A percentile compares a stretch with the other conserved stretches of the same genome.
phyloP scores from a whole-genome alignment of 1,284 basidiomycete species.

The Trametes polyzona region DNA sequence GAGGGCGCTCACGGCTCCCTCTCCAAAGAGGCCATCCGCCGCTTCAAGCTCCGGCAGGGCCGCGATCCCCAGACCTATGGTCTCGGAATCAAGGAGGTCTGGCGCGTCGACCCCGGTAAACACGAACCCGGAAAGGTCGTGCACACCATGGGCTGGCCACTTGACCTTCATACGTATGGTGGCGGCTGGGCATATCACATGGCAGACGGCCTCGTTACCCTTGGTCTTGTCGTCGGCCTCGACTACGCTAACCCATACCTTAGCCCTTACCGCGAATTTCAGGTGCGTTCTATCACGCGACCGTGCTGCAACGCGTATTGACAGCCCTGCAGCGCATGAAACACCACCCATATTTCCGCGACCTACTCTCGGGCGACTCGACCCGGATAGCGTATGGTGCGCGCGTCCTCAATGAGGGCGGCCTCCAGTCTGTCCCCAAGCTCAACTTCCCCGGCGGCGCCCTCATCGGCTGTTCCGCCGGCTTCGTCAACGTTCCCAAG shows the following conservation, averaged over 20 bases:
- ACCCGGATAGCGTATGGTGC: constrained; percentile 91
- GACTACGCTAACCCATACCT: constrained; percentile 97
- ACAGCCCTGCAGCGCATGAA: constrained; percentile 81
- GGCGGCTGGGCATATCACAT: constrained; percentile 97
- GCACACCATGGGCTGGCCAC: constrained; percentile 95
- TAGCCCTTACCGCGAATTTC: constrained; percentile 92
- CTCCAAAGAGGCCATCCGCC: constrained; percentile 80
- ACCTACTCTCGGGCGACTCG: constrained; percentile 75
- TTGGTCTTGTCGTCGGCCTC: constrained; percentile 92
- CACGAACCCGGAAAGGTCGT: constrained; percentile 87
- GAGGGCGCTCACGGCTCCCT: constrained; percentile 96
- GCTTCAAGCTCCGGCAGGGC: constrained; percentile 79
- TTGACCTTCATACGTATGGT: constrained; percentile 88
- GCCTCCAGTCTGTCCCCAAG: constrained; percentile 91
- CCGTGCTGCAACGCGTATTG: neutral
- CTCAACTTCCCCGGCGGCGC: constrained; percentile 96
- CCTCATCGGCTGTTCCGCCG: constrained; percentile 93
- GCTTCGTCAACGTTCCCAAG: constrained; percentile 96
- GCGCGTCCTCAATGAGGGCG: constrained; percentile 92
- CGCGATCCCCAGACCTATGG: constrained; percentile 96
- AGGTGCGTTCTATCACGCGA: constrained; percentile 53
- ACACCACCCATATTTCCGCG: constrained; percentile 91
- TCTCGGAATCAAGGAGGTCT: constrained; percentile 97
- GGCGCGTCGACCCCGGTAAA: constrained; percentile 83
- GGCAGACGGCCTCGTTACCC: constrained; percentile 88